These are phyloP conservation scores for Cordyceps militaris DNA, from an alignment of 2,329 filamentous ascomycete genomes.

Conservation along the genomic window DNA sequence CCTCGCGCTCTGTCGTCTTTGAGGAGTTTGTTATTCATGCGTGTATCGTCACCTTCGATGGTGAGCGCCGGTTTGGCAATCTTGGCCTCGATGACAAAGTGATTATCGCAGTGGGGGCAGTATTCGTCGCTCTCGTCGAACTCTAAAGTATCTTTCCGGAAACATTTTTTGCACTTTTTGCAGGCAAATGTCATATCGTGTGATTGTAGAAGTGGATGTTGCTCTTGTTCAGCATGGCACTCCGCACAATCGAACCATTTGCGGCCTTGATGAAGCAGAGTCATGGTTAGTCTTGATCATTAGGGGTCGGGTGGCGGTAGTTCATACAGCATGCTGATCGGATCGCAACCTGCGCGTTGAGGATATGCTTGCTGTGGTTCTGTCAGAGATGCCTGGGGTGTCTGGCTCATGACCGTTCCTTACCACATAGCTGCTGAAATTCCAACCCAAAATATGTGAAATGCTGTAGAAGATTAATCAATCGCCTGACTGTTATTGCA, in stretches of 20 bases:
- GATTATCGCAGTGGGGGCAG: constrained; percentile 98
- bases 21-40: constrained; percentile 83
- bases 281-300: constrained; percentile 7
- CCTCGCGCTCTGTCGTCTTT: constrained; percentile 74
- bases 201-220: constrained; percentile 67
- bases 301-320: neutral
- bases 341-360: constrained; percentile 96
- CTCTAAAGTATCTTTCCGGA: constrained; percentile 85
- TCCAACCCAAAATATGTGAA: no score
- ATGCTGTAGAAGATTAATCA: no score
- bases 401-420: constrained; percentile 1
- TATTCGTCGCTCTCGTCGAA: constrained; percentile 98
- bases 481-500: no score
- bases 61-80: constrained; percentile 76
- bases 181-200: constrained; percentile 92
- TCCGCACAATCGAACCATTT: constrained; percentile 99
- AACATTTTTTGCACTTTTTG: constrained; percentile 98
- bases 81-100: constrained; percentile 86
- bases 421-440: constrained; percentile 30
- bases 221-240: constrained; percentile 78
- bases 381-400: neutral
- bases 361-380: constrained; percentile 76
- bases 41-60: constrained; percentile 84
- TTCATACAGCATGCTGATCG: constrained; percentile 86
- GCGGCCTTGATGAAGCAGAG: constrained; percentile 47